phyloP scores from a whole-genome alignment of 1,284 basidiomycete genomes.

The Porodaedalea pini region DNA sequence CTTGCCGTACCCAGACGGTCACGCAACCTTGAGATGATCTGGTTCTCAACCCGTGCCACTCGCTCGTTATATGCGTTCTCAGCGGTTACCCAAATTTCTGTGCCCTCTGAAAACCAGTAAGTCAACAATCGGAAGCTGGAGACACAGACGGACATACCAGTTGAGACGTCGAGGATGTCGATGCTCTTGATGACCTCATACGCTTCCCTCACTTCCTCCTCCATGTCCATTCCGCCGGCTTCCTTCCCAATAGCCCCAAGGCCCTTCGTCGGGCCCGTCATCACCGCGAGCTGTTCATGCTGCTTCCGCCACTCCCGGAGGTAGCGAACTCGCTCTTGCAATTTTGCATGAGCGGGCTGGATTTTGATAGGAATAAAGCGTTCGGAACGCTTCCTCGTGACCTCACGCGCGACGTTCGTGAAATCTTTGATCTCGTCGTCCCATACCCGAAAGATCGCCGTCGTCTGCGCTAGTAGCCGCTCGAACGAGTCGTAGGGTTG shows the following conservation, averaged over 20 bases:
- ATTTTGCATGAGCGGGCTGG: conserved; percentile 82
- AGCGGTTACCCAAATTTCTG: conserved; percentile 97
- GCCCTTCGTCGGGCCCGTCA: conserved; percentile 94
- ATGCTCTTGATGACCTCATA: conserved; percentile 96
- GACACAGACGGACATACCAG: conserved; percentile 51
- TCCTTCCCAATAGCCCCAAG: conserved; percentile 69
- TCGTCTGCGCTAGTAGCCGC: conserved; percentile 72
- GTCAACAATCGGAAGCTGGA: neutral
- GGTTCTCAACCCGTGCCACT: conserved; percentile 95
- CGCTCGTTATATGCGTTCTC: conserved; percentile 98
- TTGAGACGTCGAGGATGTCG: conserved; percentile 91
- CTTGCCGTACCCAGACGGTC: conserved; percentile 93
- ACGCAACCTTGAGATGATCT: conserved; percentile 91
- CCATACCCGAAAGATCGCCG: conserved; percentile 90
- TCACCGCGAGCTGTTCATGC: conserved; percentile 95
- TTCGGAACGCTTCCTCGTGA: conserved; percentile 87
- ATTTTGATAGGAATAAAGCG: conserved; percentile 99
- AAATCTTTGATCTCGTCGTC: conserved; percentile 98
- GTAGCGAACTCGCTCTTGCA: conserved; percentile 88
- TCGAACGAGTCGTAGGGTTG: conserved; percentile 95
- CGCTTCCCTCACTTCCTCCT: conserved; percentile 92
- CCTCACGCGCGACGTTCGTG: conserved; percentile 94
- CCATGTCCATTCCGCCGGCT: conserved; percentile 89
- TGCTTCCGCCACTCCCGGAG: conserved; percentile 92
- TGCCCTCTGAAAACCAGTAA: conserved; percentile 64